phyloP scores from a whole-genome alignment of 306 rosid genomes.

The Gleditsia sinensis region DNA sequence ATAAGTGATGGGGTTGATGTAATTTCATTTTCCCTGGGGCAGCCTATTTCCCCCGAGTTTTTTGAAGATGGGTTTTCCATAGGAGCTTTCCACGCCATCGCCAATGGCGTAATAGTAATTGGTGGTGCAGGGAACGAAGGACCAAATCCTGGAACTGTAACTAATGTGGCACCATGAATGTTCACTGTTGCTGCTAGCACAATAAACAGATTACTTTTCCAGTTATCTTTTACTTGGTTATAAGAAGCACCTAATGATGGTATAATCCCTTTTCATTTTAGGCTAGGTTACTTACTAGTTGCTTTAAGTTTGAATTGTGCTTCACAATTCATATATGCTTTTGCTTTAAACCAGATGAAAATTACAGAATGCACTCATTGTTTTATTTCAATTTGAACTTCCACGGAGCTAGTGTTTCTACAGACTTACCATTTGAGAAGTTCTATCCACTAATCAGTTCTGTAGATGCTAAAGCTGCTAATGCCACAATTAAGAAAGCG shows the following conservation, averaged over 20 bases:
- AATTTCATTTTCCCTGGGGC: constrained; percentile 55
- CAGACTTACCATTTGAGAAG: constrained; percentile 40
- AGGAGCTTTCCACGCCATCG: constrained; percentile 60
- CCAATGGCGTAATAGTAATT: constrained; percentile 46
- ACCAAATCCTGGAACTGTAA: constrained; percentile 37
- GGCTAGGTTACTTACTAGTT: neutral
- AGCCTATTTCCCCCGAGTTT: constrained; percentile 28
- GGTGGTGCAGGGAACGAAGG: constrained; percentile 60
- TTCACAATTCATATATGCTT: no score
- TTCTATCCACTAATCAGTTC: constrained; percentile 55
- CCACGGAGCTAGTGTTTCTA: constrained; percentile 69
- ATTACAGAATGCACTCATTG: neutral
- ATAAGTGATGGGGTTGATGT: constrained; percentile 69
- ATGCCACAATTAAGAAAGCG: constrained; percentile 40
- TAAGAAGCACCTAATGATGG: constrained; percentile 41
- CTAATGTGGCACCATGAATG: constrained; percentile 62
- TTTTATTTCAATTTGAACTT: neutral
- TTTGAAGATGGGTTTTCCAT: constrained; percentile 44
- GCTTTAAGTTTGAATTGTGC: neutral
- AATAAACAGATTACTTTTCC: constrained; percentile 44
- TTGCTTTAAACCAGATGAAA: neutral
- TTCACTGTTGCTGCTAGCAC: constrained; percentile 71
- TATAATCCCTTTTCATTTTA: neutral
- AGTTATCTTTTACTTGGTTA: constrained; percentile 51
- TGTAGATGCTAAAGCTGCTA: constrained; percentile 48